These are phyloP conservation scores for Globisporangium abappressorium DNA, from an alignment of 352 stramenopile genomes.

Conservation along the genomic window DNA sequence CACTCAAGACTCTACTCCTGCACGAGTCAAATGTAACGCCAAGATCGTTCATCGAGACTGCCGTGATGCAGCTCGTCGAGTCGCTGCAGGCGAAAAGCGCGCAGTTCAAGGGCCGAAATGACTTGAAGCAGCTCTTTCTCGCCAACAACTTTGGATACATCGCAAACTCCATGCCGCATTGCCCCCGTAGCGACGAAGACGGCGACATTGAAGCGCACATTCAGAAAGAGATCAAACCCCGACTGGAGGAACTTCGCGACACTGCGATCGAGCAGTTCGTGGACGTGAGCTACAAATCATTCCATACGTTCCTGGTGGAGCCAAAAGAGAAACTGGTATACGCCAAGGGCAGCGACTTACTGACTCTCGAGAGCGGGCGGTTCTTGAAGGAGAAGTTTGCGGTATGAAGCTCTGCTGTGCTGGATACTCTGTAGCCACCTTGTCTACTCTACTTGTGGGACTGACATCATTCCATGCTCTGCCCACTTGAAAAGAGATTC, in stretches of 20 bases:
- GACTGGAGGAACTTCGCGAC: slow-evolving; percentile 80
- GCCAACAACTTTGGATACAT: slow-evolving; percentile 94
- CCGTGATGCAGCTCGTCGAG: slow-evolving; percentile 68
- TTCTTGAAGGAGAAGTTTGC: slow-evolving; percentile 92
- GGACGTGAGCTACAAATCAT: slow-evolving; percentile 64
- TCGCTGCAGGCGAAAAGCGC: slow-evolving; percentile 48
- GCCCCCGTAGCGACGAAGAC: slow-evolving; percentile 31
- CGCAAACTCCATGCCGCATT: slow-evolving; percentile 68
- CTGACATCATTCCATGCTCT: background rate
- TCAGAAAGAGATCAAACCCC: slow-evolving; percentile 71
- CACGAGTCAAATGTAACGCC: slow-evolving; percentile 53
- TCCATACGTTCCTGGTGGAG: slow-evolving; percentile 65
- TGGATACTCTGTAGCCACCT: background rate
- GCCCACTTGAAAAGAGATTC: slow-evolving; percentile 44
- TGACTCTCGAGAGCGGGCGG: slow-evolving; percentile 89
- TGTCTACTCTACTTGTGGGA: background rate
- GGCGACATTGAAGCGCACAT: slow-evolving; percentile 48
- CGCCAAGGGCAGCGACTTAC: slow-evolving; percentile 68
- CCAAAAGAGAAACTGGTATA: slow-evolving; percentile 88
- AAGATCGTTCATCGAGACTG: slow-evolving; percentile 56
- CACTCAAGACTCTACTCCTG: slow-evolving; percentile 51
- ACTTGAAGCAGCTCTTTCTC: slow-evolving; percentile 87
- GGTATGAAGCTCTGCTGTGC: slow-evolving; percentile 27
- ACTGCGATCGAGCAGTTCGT: slow-evolving; percentile 85
- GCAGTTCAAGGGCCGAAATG: slow-evolving; percentile 48